phyloP scores from a whole-genome alignment of 2,329 filamentous ascomycete genomes.

The Raffaelea albimanens region DNA sequence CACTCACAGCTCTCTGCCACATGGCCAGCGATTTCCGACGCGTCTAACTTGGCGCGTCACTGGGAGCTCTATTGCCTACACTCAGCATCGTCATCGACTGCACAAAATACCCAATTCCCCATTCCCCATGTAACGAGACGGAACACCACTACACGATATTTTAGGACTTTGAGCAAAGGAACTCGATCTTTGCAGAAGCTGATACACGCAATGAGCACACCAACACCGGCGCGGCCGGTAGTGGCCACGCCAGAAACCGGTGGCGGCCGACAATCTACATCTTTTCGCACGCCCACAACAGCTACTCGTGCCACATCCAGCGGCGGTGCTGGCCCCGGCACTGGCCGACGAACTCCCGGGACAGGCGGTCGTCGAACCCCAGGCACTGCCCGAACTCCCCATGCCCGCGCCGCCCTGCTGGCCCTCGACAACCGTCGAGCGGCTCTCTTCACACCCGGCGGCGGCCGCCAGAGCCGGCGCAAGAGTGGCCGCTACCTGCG shows the following conservation, averaged over 20 bases:
- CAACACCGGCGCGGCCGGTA: not conserved
- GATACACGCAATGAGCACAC: slow-evolving; percentile 1
- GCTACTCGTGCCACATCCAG: not conserved
- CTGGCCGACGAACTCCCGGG: no score
- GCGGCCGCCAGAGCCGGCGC: slow-evolving; percentile 37
- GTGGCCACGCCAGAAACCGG: slow-evolving; percentile 1
- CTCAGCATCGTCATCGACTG: slow-evolving; percentile 20
- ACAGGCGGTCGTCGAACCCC: slow-evolving; percentile 20
- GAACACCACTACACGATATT: no score
- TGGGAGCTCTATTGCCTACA: slow-evolving; percentile 20
- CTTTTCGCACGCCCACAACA: slow-evolving; percentile 8
- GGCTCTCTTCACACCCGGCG: slow-evolving; percentile 51
- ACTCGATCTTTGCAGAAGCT: no score
- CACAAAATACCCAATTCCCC: not conserved
- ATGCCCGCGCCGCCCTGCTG: slow-evolving; percentile 50
- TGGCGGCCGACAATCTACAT: slow-evolving; percentile 5
- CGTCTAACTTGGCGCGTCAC: not conserved
- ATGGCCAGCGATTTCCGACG: not conserved
- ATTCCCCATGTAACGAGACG: no score
- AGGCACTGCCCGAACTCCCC: slow-evolving; percentile 40
- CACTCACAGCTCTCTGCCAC: not conserved
- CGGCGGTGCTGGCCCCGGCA: slow-evolving; percentile 17
- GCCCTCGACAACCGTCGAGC: slow-evolving; percentile 50
- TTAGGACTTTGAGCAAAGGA: no score
- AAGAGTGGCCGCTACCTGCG: slow-evolving; percentile 46